A percentile compares a stretch with the other conserved stretches of the same genome.
Evolutionary conservation across 371 early-diverging fungal species (phyloP).

Genomic region (Saksenaea vasiformis): DNA sequence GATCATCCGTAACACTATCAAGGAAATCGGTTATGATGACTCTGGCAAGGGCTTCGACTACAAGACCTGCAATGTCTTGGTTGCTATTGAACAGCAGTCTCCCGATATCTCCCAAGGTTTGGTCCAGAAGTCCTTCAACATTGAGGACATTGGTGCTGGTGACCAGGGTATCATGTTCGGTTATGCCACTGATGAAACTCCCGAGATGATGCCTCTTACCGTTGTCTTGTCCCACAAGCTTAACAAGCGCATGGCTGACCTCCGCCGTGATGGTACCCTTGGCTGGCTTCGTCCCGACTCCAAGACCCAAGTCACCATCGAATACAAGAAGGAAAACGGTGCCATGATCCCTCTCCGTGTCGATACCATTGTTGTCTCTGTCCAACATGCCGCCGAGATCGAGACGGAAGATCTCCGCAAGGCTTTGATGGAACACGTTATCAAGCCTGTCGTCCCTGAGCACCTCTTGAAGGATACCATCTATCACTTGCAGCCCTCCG

Average conservation of each 20-base stretch:
- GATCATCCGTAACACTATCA: constrained; percentile 96
- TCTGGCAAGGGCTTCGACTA: constrained; percentile 98
- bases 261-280: constrained; percentile 90
- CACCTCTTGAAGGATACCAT: constrained; percentile 91
- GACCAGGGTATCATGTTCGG: constrained; percentile 99
- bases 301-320: constrained; percentile 99
- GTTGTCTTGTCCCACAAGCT: constrained; percentile 96
- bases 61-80: constrained; percentile 99
- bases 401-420: constrained; percentile 82
- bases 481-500: constrained; percentile 99
- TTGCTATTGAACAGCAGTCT: constrained; percentile 99
- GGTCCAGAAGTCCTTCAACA: constrained; percentile 83
- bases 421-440: constrained; percentile 91
- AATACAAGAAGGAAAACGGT: constrained; percentile 95
- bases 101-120: constrained; percentile 98
- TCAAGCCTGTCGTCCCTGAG: constrained; percentile 94
- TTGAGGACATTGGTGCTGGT: constrained; percentile 98
- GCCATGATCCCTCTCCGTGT: constrained; percentile 95
- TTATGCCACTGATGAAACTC: constrained; percentile 98
- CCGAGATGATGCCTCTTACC: constrained; percentile 99
- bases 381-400: constrained; percentile 95
- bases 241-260: constrained; percentile 92
- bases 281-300: constrained; percentile 98
- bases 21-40: constrained; percentile 98
- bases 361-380: constrained; percentile 98